Conservation (phyloP, 257 asterid species). For the Solanum dulcamara region DNA sequence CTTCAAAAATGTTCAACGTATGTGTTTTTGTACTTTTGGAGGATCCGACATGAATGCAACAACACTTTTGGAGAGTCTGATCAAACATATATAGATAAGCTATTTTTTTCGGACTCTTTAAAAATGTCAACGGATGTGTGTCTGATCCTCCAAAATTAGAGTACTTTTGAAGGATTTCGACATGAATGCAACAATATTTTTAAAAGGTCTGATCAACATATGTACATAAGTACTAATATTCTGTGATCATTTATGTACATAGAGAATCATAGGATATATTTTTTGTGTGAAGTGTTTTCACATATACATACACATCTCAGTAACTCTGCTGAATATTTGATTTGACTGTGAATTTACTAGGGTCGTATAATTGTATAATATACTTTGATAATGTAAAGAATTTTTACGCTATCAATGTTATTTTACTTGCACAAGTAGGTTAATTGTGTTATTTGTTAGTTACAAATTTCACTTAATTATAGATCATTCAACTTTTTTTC, state of each 20-base stretch:
- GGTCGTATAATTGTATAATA: not conserved
- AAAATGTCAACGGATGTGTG: no score
- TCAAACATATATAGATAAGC: not conserved
- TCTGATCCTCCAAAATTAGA: no score
- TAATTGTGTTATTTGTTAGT: not conserved
- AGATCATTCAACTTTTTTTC: not conserved
- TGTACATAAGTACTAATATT: slow-evolving; percentile 1
- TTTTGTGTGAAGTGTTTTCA: not conserved
- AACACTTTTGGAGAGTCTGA: not conserved
- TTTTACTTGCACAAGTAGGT: not conserved
- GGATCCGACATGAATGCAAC: no score
- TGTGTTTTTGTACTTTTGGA: not conserved
- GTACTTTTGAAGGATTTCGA: no score
- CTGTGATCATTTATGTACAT: slow-evolving; percentile 22
- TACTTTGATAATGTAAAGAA: not conserved
- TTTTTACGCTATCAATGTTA: not conserved
- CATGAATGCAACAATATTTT: no score
- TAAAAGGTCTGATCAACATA: not conserved
- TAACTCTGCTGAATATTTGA: not conserved
- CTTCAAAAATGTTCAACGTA: not conserved
- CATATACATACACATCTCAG: not conserved
- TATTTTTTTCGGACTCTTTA: not conserved
- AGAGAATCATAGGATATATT: not conserved
- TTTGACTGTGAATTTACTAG: not conserved
- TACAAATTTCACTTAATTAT: not conserved